Conservation (phyloP, 768 basidiomycete genomes). For the Gelatoporia subvermispora region DNA sequence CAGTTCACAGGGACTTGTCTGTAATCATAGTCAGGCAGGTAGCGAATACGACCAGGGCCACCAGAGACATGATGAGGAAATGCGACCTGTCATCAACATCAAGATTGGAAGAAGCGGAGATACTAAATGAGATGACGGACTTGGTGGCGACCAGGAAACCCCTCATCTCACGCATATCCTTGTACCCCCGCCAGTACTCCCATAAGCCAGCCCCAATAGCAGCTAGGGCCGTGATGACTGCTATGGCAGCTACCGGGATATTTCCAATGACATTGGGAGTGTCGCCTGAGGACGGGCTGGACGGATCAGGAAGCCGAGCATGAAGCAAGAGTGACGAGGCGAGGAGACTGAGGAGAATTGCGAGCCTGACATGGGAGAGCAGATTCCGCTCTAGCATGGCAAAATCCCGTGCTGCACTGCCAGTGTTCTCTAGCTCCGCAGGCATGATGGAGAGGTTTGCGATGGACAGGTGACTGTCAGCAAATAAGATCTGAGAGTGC, state of each 20-base stretch:
- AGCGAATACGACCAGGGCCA: conserved; percentile 22
- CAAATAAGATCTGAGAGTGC: neutral
- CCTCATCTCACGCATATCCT: conserved; percentile 50
- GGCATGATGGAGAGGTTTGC: conserved; percentile 11
- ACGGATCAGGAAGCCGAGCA: conserved; percentile 41
- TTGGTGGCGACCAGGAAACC: conserved; percentile 58
- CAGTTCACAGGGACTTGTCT: no score
- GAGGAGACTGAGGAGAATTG: conserved; percentile 56
- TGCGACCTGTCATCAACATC: conserved; percentile 18
- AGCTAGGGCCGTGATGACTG: conserved; percentile 48
- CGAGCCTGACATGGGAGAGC: conserved; percentile 63
- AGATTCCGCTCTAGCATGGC: conserved; percentile 78
- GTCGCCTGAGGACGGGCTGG: conserved; percentile 18
- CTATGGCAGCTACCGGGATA: conserved; percentile 48
- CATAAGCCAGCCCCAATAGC: conserved; percentile 55
- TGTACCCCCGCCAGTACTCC: conserved; percentile 59
- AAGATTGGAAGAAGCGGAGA: neutral
- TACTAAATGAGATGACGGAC: conserved; percentile 31
- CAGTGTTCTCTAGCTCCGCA: conserved; percentile 15
- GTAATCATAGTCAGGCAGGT: conserved; percentile 19
- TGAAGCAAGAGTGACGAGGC: conserved; percentile 61
- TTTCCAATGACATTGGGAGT: conserved; percentile 20
- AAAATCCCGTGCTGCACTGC: conserved; percentile 62
- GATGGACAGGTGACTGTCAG: neutral
- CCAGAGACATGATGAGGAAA: conserved; percentile 19